These are phyloP conservation scores for Hypoxylon subgilvum DNA, from an alignment of 495 filamentous ascomycete species.

Conservation along the genomic window DNA sequence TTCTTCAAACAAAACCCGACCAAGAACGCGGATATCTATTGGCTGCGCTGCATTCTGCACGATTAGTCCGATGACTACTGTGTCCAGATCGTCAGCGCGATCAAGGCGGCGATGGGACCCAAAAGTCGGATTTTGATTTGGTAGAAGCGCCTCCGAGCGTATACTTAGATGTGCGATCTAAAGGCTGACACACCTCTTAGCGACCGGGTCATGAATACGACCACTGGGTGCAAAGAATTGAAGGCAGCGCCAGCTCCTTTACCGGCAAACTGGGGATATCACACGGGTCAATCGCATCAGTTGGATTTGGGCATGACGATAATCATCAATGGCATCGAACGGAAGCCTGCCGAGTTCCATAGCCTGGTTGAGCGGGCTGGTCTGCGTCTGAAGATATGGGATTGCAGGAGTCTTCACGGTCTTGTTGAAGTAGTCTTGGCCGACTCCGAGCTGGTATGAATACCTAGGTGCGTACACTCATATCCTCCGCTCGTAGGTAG, in stretches of 20 bases:
- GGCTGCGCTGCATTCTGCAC: slow-evolving; percentile 49
- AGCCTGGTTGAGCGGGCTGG: slow-evolving; percentile 39
- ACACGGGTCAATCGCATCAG: slow-evolving; percentile 43
- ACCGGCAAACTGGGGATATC: slow-evolving; percentile 46
- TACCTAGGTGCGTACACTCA: too few relatives aligned
- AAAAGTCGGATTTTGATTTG: slow-evolving; percentile 45
- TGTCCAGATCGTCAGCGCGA: slow-evolving; percentile 42
- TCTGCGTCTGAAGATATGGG: slow-evolving; percentile 43
- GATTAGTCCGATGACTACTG: slow-evolving; percentile 55
- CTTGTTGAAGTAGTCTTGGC: slow-evolving; percentile 39
- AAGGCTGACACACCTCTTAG: slow-evolving; percentile 14
- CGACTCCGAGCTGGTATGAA: slow-evolving; percentile 9
- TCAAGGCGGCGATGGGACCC: slow-evolving; percentile 39
- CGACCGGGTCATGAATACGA: slow-evolving; percentile 52
- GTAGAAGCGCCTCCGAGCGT: slow-evolving; percentile 3
- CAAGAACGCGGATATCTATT: slow-evolving; percentile 50
- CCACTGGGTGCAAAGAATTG: slow-evolving; percentile 37
- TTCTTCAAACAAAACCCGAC: slow-evolving; percentile 51
- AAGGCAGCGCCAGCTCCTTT: slow-evolving; percentile 41
- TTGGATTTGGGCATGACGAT: slow-evolving; percentile 47
- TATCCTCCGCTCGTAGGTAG: too few relatives aligned
- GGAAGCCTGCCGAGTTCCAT: slow-evolving; percentile 44
- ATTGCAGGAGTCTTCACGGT: slow-evolving; percentile 39
- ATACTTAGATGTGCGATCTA: background rate
- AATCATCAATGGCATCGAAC: slow-evolving; percentile 49